A percentile compares a stretch with the other conserved stretches of the same genome.
These are phyloP conservation scores for Leucoagaricus sp. DNA, from an alignment of 1,284 basidiomycete species.

Conservation along the genomic window DNA sequence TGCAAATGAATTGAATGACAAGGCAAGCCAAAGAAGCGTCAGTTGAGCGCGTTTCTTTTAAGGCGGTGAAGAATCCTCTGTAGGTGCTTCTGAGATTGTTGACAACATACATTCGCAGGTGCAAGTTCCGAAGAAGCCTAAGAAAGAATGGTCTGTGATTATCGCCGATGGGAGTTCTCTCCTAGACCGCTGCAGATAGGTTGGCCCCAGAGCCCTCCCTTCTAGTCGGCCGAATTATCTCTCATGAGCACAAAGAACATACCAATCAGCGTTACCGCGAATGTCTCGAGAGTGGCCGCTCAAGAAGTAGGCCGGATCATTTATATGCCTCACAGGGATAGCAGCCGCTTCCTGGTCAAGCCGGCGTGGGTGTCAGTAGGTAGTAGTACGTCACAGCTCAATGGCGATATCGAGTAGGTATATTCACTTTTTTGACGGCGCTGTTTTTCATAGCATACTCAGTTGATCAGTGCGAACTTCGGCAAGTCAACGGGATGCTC, in stretches of 20 bases:
- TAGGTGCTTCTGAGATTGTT: constrained; percentile 1
- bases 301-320: neutral
- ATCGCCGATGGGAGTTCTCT: neutral
- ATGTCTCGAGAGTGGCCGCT: constrained; percentile 2
- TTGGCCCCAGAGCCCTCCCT: neutral
- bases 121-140: constrained; percentile 12
- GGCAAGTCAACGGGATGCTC: no score
- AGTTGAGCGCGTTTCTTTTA: neutral
- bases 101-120: constrained; percentile 1
- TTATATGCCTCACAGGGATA: neutral
- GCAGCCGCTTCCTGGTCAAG: neutral
- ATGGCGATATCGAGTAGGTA: no score
- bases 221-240: constrained; percentile 3
- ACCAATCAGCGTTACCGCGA: neutral
- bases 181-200: neutral
- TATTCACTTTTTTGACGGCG: no score
- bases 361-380: neutral
- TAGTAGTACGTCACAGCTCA: neutral
- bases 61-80: neutral
- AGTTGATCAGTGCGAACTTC: no score
- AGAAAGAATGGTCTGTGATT: neutral
- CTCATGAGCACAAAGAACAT: neutral
- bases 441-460: no score
- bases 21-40: constrained; percentile 5
- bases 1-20: constrained; percentile 1